Evolutionary conservation across 2,329 filamentous ascomycete genomes (phyloP).

Genomic region (Tolypocladium ophioglossoides): DNA sequence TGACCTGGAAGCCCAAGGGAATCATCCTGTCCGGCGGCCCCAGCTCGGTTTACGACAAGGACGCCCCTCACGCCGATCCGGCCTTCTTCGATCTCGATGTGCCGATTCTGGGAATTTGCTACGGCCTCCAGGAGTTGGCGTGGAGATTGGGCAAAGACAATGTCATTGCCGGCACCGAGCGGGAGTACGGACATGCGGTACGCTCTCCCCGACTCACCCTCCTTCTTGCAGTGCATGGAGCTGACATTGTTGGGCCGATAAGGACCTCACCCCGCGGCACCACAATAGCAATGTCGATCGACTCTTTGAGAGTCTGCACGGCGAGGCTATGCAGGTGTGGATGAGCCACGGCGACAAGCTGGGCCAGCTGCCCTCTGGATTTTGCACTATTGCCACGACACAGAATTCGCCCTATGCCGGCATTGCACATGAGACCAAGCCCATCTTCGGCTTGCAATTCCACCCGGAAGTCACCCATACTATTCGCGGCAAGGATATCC

Average conservation of each 20-base stretch:
- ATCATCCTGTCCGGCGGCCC: conserved; percentile 51
- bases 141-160: conserved; percentile 34
- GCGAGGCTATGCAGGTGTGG: conserved; percentile 44
- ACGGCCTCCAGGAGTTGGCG: conserved; percentile 44
- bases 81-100: conserved; percentile 27
- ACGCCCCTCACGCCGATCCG: conserved; percentile 62
- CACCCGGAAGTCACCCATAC: conserved; percentile 62
- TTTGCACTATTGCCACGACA: conserved; percentile 64
- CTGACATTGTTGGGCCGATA: neutral
- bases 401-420: conserved; percentile 69
- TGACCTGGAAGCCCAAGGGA: conserved; percentile 71
- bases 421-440: conserved; percentile 60
- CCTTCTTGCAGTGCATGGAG: neutral
- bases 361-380: conserved; percentile 58
- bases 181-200: conserved; percentile 7
- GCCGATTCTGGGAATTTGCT: conserved; percentile 18
- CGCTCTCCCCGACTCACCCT: neutral
- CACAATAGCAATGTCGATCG: conserved; percentile 54
- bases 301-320: conserved; percentile 67
- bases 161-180: conserved; percentile 9
- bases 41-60: conserved; percentile 72
- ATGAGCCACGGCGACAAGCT: conserved; percentile 93
- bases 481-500: conserved; percentile 54
- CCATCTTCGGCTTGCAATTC: conserved; percentile 67
- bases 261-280: conserved; percentile 2